Evolutionary conservation across 1,284 basidiomycete genomes (phyloP), one percentile per base, ranked within the genome.

Genomic region (Moniliella sp.): DNA sequence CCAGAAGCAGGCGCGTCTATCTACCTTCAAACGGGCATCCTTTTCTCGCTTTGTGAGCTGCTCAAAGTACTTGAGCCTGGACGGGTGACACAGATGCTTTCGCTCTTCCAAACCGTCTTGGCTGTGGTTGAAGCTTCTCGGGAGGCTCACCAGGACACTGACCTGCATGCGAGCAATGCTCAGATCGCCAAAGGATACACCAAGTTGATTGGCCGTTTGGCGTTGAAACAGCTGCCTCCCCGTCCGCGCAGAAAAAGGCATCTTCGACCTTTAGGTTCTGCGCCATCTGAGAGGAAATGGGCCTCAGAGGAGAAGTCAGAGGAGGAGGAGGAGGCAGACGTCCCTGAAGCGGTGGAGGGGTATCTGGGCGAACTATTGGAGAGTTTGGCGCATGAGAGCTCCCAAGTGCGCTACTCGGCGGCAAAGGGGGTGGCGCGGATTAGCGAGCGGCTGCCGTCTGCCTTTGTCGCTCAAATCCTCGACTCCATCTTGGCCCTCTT

Each of bases 341-440:
- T 83, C 1, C 76, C 82, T 0, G 75, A 78, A 30, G 73, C 76
- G 32, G 68, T 83, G 3, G 88, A 97, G 53, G 61, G 61, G 0
- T 67, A 75, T 18, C 64, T 94, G 10, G 75, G 78, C 39, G 69
- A 74, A 21, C 63, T 94, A 1, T 73, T 94, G 51, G 66, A 67
- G n/a, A 23, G 21, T n/a, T n/a, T 23, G 7, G 7, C 21, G 21
- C 21, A 23, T 23, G 8, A 23, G 21, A 86, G 94, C 54, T 93
- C 91, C 0, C 67, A 84, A 17, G 83, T 97, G 13, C 77, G 91
- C 28, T 97, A 83, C 70, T 84, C 86, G 7, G 73, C 81, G 2
- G 81, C 91, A 4, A 99, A 97, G 61, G 82, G 81, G 15, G 65
- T 94, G 8, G 79, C 84, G 4, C 74, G 84, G 4, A 70, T 97